phyloP scores from a whole-genome alignment of 73 alveolate genomes.

The Diophrys appendiculata region DNA sequence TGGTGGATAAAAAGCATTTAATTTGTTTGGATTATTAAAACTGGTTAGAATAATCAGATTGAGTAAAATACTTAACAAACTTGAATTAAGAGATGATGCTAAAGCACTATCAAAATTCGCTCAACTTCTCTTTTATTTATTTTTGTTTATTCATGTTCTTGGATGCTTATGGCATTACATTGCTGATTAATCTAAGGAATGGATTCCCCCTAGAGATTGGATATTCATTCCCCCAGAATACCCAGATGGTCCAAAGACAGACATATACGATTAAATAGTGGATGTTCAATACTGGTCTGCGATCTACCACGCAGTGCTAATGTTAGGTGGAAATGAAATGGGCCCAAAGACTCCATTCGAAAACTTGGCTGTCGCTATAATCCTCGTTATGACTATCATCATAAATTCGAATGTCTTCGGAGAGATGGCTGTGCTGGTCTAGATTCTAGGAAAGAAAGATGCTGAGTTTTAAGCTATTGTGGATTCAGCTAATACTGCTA shows the following conservation, averaged over 20 bases:
- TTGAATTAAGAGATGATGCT: constrained; percentile 48
- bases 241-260: neutral
- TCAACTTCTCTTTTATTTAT: constrained; percentile 36
- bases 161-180: constrained; percentile 24
- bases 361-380: neutral
- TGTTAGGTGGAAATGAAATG: constrained; percentile 18
- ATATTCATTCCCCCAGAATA: neutral
- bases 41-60: constrained; percentile 45
- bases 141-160: constrained; percentile 15
- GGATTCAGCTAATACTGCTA: constrained; percentile 32
- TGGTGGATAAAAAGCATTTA: constrained; percentile 3
- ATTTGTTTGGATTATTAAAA: constrained; percentile 38
- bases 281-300: constrained; percentile 14
- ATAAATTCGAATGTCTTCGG: constrained; percentile 25
- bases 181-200: constrained; percentile 9
- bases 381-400: constrained; percentile 14
- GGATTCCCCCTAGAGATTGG: constrained; percentile 42
- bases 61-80: constrained; percentile 25
- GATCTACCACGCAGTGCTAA: constrained; percentile 20
- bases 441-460: neutral
- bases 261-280: neutral
- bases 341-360: constrained; percentile 26
- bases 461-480: constrained; percentile 1
- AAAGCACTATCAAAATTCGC: constrained; percentile 16
- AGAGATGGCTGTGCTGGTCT: constrained; percentile 8